These are phyloP conservation scores for Cladosporium sphaerospermum DNA, from an alignment of 2,329 filamentous ascomycete genomes.

Conservation along the genomic window DNA sequence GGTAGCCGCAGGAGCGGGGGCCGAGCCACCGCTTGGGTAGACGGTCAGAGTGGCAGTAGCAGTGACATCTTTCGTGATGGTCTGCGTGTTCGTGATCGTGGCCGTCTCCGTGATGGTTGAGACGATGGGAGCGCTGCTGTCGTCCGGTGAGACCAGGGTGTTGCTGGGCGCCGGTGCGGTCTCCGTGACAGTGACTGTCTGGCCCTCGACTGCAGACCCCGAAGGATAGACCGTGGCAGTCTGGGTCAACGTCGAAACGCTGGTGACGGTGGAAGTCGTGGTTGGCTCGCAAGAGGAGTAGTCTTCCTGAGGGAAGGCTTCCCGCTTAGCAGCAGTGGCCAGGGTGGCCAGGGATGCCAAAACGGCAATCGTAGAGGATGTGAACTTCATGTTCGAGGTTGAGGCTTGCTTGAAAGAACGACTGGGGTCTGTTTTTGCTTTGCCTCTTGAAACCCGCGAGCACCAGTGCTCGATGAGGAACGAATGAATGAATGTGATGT, in stretches of 20 bases:
- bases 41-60: background rate
- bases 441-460: constrained; percentile 15
- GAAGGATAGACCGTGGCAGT: constrained; percentile 3
- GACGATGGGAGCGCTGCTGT: background rate
- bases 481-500: constrained; percentile 12
- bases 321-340: constrained; percentile 42
- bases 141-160: background rate
- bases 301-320: constrained; percentile 11
- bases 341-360: constrained; percentile 39
- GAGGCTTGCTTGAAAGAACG: background rate
- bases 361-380: constrained; percentile 37
- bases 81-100: constrained; percentile 14
- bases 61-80: constrained; percentile 4
- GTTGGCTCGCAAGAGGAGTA: constrained; percentile 5
- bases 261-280: constrained; percentile 11
- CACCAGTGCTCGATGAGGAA: constrained; percentile 20
- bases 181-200: constrained; percentile 14
- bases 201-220: background rate
- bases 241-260: constrained; percentile 5
- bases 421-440: background rate
- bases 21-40: constrained; percentile 2
- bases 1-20: constrained; percentile 3
- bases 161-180: constrained; percentile 8
- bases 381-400: constrained; percentile 26
- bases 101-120: constrained; percentile 15